Evolutionary conservation across 257 asterid genomes (phyloP).

Genomic region (Petunia secreta): DNA sequence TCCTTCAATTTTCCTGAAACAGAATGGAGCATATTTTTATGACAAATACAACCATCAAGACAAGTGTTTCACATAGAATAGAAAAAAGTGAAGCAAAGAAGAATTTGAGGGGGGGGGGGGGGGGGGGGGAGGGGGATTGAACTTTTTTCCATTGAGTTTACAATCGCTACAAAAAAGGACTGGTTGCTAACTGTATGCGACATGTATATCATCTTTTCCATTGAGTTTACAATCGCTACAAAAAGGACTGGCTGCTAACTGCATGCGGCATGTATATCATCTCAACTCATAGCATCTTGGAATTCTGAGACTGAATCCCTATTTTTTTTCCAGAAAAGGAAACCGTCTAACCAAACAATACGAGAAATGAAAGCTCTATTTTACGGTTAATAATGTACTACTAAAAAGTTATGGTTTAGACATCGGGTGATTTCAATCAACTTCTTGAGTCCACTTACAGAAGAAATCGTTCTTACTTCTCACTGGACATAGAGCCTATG

Average conservation of each 20-base stretch:
- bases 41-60: not conserved
- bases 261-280: not conserved
- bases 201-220: not conserved
- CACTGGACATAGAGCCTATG: not conserved
- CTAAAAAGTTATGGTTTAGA: not conserved
- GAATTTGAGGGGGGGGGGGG: not conserved
- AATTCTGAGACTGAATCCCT: not conserved
- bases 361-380: not conserved
- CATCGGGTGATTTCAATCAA: not conserved
- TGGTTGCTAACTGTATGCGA: too few species aligned
- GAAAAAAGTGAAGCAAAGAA: not conserved
- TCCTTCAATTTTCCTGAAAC: not conserved
- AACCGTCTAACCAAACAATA: not conserved
- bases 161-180: not conserved
- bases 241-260: not conserved
- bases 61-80: not conserved
- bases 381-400: not conserved
- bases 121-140: not conserved
- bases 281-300: not conserved
- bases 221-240: not conserved
- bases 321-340: not conserved
- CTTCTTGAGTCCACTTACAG: not conserved
- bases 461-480: not conserved
- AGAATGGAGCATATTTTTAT: not conserved
- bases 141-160: not conserved